Conservation (phyloP, 352 stramenopile species). For the Phytophthora pistaciae region DNA sequence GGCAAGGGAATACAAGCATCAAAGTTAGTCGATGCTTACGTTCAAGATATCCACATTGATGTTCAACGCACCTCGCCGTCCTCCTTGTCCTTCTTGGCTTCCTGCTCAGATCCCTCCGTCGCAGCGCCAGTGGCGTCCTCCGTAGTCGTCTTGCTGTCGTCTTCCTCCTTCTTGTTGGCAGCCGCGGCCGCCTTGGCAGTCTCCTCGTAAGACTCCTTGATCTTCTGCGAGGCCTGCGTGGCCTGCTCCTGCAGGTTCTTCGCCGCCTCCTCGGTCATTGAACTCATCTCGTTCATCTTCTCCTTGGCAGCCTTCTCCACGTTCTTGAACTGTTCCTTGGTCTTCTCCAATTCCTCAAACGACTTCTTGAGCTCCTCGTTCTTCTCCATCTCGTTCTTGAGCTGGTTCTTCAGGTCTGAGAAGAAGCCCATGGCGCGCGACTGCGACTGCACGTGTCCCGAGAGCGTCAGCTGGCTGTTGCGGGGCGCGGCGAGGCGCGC, state of each 20-base stretch:
- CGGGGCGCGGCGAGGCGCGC: constrained; percentile 22
- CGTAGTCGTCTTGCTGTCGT: not conserved
- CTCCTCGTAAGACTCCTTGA: constrained; percentile 66
- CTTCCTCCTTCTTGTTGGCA: constrained; percentile 21
- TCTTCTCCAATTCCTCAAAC: constrained; percentile 79
- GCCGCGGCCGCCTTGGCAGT: constrained; percentile 32
- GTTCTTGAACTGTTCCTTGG: constrained; percentile 75
- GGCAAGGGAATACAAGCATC: constrained; percentile 3
- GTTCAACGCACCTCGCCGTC: constrained; percentile 26
- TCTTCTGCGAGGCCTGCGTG: constrained; percentile 64
- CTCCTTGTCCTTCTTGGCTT: constrained; percentile 21
- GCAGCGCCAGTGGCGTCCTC: constrained; percentile 10
- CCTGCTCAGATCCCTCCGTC: constrained; percentile 22
- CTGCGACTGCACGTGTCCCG: constrained; percentile 34
- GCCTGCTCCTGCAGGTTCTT: constrained; percentile 70
- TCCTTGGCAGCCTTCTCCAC: constrained; percentile 71
- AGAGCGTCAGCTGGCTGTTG: constrained; percentile 12
- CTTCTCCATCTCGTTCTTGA: constrained; percentile 85
- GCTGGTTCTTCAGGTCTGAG: constrained; percentile 81
- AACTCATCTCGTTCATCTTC: constrained; percentile 69
- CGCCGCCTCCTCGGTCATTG: constrained; percentile 63
- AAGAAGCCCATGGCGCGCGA: constrained; percentile 75
- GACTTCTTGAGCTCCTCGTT: constrained; percentile 85
- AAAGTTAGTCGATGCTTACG: not conserved
- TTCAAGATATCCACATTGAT: not conserved